Base-by-base conservation (phyloP, 2,329 filamentous ascomycete species). In the Fusarium tanahbumbuense region DNA sequence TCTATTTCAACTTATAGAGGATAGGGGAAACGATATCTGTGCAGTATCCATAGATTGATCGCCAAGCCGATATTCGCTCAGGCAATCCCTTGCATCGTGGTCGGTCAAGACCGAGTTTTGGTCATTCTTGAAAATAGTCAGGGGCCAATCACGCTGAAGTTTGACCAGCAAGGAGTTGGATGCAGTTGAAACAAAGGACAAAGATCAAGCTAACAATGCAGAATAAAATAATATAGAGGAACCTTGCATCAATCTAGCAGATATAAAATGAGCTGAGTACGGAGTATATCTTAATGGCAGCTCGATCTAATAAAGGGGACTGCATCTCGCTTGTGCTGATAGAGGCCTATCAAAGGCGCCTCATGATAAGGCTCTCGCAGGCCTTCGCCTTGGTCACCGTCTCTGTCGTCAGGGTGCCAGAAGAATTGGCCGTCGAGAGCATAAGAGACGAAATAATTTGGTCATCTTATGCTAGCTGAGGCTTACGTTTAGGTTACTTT, bases 111-210 rank as follows among this genome's bases (percentile, higher is more conserved):
- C 62, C 57, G 58, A 58, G 53, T 64, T 44, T 56, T 59, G 42
- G 18, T 32, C 32, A 53, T 34, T 37, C 46, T 32, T 37, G 22
- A 45, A 28, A 53, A 25, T 13, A 3, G 6, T 42, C 34, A 22
- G 49, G 32, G 48, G 37, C 63, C 63, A 68, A 70, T 71, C 63
- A 71, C 30, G 40, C 59, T 41, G 41, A 32, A 40, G 18, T 27
- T 30, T 50, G 42, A 34, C 11, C 46, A 53, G 57, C 55, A 69
- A 58, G 52, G 48, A 48, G 55, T 41, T 50, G 55, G 44, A 12
- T 56, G 32, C 27, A 56, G 41, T 28, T 32, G 10, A 42, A 34
- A 67, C 22, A 47, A 47, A 63, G 49, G 56, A 58, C 50, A 22
- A 53, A 15, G 13, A 53, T 27, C 23, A 27, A 34, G 9, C 34